Evolutionary conservation across 495 filamentous ascomycete genomes (phyloP).

Genomic region (Bryoglossum gracile): DNA sequence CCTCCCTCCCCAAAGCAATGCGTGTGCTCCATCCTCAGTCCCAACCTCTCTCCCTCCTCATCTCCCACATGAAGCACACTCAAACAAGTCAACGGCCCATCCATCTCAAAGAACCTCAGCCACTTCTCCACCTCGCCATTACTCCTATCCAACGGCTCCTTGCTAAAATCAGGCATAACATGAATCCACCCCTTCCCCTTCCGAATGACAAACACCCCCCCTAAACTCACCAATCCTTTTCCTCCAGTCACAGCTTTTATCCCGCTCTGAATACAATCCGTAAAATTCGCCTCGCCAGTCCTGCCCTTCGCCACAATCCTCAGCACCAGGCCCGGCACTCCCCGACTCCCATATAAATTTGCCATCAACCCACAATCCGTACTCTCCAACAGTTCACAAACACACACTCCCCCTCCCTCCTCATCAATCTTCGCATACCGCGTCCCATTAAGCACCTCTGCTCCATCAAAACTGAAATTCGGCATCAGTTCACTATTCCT

Average conservation of each 20-base stretch:
- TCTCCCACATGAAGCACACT: conserved; percentile 35
- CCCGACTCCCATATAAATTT: conserved; percentile 32
- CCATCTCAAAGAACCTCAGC: conserved; percentile 32
- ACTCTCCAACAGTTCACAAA: conserved; percentile 18
- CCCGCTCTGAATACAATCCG: conserved; percentile 27
- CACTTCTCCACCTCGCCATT: conserved; percentile 27
- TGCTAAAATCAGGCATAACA: conserved; percentile 39
- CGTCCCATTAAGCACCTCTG: conserved; percentile 7
- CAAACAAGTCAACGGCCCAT: conserved; percentile 32
- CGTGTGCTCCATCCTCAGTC: conserved; percentile 37
- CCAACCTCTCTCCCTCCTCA: conserved; percentile 28
- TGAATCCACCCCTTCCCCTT: conserved; percentile 31
- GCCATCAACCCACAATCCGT: conserved; percentile 35
- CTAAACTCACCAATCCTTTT: conserved; percentile 27
- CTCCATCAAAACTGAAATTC: conserved; percentile 27
- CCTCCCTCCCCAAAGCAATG: conserved; percentile 32
- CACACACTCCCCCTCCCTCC: conserved; percentile 8
- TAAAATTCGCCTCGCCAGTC: conserved; percentile 29
- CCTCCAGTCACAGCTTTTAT: conserved; percentile 27
- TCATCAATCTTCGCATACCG: conserved; percentile 21
- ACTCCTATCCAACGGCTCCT: conserved; percentile 26
- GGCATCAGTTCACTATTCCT: conserved; percentile 34
- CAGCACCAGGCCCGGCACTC: conserved; percentile 28
- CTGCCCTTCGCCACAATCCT: conserved; percentile 28
- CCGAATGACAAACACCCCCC: conserved; percentile 34